A percentile compares a stretch with the other conserved stretches of the same genome.
Evolutionary conservation across 2,329 filamentous ascomycete genomes (phyloP).

Genomic region (Penicillium sp.): DNA sequence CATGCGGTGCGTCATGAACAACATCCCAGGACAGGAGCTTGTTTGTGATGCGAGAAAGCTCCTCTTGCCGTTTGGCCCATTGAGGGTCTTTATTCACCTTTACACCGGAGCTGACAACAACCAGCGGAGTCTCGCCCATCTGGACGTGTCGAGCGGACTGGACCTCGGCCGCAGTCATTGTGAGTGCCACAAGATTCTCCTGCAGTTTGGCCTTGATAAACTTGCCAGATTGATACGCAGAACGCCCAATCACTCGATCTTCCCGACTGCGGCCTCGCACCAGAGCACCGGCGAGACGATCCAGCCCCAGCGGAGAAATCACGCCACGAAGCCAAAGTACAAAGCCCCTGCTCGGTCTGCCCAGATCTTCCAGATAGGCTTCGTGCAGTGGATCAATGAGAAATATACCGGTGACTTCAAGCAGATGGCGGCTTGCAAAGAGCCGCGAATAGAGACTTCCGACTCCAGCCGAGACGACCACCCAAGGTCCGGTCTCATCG

Average conservation of each 20-base stretch:
- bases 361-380: slow-evolving; percentile 68
- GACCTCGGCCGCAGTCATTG: slow-evolving; percentile 80
- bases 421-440: slow-evolving; percentile 78
- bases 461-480: slow-evolving; percentile 80
- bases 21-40: slow-evolving; percentile 82
- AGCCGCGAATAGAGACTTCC: slow-evolving; percentile 88
- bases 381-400: slow-evolving; percentile 89
- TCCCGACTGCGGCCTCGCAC: slow-evolving; percentile 75
- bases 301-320: slow-evolving; percentile 80
- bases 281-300: slow-evolving; percentile 74
- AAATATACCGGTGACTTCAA: slow-evolving; percentile 72
- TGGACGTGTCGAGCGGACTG: slow-evolving; percentile 76
- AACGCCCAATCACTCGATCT: slow-evolving; percentile 80
- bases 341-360: slow-evolving; percentile 69
- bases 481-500: slow-evolving; percentile 83
- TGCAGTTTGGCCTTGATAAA: slow-evolving; percentile 88
- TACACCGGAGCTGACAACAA: slow-evolving; percentile 77
- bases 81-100: slow-evolving; percentile 62
- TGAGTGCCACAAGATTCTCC: slow-evolving; percentile 82
- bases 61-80: slow-evolving; percentile 83
- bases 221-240: slow-evolving; percentile 75
- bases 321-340: slow-evolving; percentile 81
- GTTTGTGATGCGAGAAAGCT: slow-evolving; percentile 74
- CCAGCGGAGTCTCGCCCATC: slow-evolving; percentile 68
- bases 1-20: slow-evolving; percentile 76